phyloP scores from a whole-genome alignment of 768 basidiomycete species.

The Chiua virens region DNA sequence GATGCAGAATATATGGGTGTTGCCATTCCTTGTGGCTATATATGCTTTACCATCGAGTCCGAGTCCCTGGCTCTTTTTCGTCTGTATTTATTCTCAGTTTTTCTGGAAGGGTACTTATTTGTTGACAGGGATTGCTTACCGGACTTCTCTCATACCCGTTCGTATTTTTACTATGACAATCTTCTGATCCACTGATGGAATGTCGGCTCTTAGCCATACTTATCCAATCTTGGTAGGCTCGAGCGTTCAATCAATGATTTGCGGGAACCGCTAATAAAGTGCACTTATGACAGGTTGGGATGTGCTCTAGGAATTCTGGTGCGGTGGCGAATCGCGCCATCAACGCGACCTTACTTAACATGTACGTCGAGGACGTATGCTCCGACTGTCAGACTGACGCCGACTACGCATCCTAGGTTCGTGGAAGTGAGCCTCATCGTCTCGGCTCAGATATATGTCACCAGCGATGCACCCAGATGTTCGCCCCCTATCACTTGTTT shows the following conservation, averaged over 20 bases:
- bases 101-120: not conserved
- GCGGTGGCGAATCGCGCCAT: slow-evolving; percentile 60
- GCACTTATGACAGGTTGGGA: slow-evolving; percentile 39
- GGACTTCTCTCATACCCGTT: slow-evolving; percentile 48
- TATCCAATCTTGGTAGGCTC: slow-evolving; percentile 46
- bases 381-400: too few species aligned
- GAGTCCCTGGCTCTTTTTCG: slow-evolving; percentile 55
- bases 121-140: slow-evolving; percentile 39
- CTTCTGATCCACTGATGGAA: not conserved
- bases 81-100: slow-evolving; percentile 30
- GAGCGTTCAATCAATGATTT: not conserved
- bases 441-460: slow-evolving; percentile 56
- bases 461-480: slow-evolving; percentile 61
- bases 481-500: too few species aligned
- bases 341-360: slow-evolving; percentile 59
- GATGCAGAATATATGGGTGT: too few species aligned
- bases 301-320: slow-evolving; percentile 61
- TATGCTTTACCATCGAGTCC: slow-evolving; percentile 47
- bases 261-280: not conserved
- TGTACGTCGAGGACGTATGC: slow-evolving; percentile 27
- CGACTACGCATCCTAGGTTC: slow-evolving; percentile 26
- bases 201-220: slow-evolving; percentile 36
- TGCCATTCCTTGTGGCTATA: slow-evolving; percentile 53
- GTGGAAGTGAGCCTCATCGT: slow-evolving; percentile 45
- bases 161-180: not conserved